phyloP scores from a whole-genome alignment of 352 stramenopile species.

The Phytophthora fragariae region DNA sequence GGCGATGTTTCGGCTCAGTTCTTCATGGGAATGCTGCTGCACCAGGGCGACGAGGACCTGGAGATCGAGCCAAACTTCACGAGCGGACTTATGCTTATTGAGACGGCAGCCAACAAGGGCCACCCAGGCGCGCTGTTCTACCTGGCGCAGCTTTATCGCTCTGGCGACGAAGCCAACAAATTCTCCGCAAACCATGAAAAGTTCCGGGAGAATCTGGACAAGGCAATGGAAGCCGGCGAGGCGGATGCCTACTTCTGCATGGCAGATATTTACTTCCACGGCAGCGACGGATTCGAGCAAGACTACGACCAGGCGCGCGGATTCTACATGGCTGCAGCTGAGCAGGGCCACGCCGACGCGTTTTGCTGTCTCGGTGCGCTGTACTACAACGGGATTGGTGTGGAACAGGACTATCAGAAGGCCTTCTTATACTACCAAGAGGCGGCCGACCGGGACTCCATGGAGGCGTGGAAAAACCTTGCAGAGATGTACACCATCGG shows the following conservation, averaged over 20 bases:
- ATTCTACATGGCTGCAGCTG: slow-evolving; percentile 79
- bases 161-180: slow-evolving; percentile 60
- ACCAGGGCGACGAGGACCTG: slow-evolving; percentile 77
- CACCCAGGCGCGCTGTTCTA: slow-evolving; percentile 85
- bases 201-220: slow-evolving; percentile 74
- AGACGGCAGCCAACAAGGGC: slow-evolving; percentile 72
- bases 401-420: slow-evolving; percentile 73
- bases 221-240: slow-evolving; percentile 66
- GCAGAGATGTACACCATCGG: slow-evolving; percentile 88
- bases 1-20: slow-evolving; percentile 85
- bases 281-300: slow-evolving; percentile 76
- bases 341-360: slow-evolving; percentile 72
- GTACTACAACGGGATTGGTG: slow-evolving; percentile 81
- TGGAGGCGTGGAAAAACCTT: slow-evolving; percentile 90
- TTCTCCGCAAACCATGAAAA: slow-evolving; percentile 58
- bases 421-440: slow-evolving; percentile 91
- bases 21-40: slow-evolving; percentile 87
- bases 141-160: slow-evolving; percentile 88
- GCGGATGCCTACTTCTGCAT: slow-evolving; percentile 86
- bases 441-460: slow-evolving; percentile 82
- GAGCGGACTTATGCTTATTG: slow-evolving; percentile 80
- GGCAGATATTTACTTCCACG: slow-evolving; percentile 88
- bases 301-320: slow-evolving; percentile 71
- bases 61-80: slow-evolving; percentile 66
- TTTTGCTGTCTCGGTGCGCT: slow-evolving; percentile 84